Base-by-base conservation (phyloP, 345 rosid genomes). In the Pugionium cornutum region DNA sequence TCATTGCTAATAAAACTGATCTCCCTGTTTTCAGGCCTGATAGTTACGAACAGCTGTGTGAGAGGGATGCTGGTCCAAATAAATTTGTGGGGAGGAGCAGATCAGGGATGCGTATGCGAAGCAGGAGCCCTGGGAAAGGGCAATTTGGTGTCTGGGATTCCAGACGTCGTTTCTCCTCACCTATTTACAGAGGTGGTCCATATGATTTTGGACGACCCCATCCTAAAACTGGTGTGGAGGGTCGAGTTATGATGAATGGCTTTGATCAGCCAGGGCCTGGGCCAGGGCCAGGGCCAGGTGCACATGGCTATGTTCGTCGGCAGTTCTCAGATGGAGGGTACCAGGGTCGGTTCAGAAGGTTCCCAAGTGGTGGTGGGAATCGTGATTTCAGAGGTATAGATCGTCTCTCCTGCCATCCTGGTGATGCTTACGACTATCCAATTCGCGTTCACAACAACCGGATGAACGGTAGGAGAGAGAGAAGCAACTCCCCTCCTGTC, bases 401-500 rank as follows among this genome's bases (percentile, higher is more conserved):
- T 27, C 47, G 62, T 5, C 42, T 34, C 47, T 57, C 62, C 47
- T 57, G 27, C 39, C 32, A 63, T n/a, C 73, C 75, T 8, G 78
- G 67, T 10, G 75, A 65, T 50, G 3, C 60, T 2, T 53, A 54
- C 44, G 80, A 72, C 3, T 80, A 57, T 77, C 36, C 79, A 41
- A 48, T 66, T 47, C 78, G 76, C 8, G 8, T 66, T 72, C 64
- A 66, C 49, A 36, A 25, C 36, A 25, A 53, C 27, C 27, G 64
- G 58, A 63, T 62, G 5, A 71, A 76, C 5, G 4, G 81, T 28
- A 52, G 54, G 73, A 83, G 85, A 71, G 85, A 86, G 4, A 82
- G 83, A 78, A 75, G 85, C 45, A 74, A 77, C 63, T 83, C 91
- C 7, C 84, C 86, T 47, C 85, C 86, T 1, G 51, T 44, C 6